A percentile compares a stretch with the other conserved stretches of the same genome.
phyloP scores from a whole-genome alignment of 345 rosid species.

The Eucalyptus guilfoylei region DNA sequence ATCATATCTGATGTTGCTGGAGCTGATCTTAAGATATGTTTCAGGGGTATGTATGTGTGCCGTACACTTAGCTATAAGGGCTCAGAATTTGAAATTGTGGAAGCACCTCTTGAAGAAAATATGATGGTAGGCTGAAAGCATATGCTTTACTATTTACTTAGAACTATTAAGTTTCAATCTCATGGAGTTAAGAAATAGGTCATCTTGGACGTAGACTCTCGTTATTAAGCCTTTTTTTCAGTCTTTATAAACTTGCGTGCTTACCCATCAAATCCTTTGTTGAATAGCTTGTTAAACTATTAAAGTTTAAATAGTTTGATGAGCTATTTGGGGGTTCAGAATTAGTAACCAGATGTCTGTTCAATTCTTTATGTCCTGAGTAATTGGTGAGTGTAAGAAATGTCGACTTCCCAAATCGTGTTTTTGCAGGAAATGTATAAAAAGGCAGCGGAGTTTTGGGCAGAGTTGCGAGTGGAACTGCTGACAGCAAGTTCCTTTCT shows the following conservation, averaged over 20 bases:
- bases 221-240: background rate
- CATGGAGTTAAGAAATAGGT: background rate
- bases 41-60: slow-evolving; percentile 98
- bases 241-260: background rate
- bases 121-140: slow-evolving; percentile 55
- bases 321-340: background rate
- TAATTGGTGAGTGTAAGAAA: background rate
- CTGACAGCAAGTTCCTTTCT: slow-evolving; percentile 82
- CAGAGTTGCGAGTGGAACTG: slow-evolving; percentile 91
- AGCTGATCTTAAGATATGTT: background rate
- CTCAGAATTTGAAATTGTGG: slow-evolving; percentile 85
- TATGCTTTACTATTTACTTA: background rate
- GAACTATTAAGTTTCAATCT: background rate
- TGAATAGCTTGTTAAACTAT: background rate
- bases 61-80: slow-evolving; percentile 99
- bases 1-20: background rate
- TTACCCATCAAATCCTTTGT: background rate
- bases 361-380: background rate
- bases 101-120: slow-evolving; percentile 79
- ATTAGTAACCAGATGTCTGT: background rate
- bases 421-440: slow-evolving; percentile 66
- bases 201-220: background rate
- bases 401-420: background rate
- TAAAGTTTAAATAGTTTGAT: background rate
- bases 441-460: slow-evolving; percentile 98